Conservation (phyloP, 345 rosid species). For the Rhodamnia rubescens region DNA sequence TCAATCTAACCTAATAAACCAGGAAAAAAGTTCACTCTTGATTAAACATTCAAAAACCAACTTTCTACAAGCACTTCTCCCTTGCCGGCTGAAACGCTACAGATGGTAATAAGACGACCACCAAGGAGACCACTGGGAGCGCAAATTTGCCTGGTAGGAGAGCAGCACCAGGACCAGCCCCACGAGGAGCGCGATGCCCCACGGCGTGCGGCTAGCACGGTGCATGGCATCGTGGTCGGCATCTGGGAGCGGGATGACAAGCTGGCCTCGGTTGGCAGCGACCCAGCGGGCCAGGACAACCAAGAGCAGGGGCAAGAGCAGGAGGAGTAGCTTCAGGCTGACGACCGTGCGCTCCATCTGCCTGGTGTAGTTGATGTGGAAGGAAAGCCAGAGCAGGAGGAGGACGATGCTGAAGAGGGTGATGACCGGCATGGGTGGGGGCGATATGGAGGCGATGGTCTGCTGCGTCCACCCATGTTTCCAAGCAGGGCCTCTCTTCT, state of each 20-base stretch:
- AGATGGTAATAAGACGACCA: neutral
- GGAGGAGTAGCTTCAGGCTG: slow-evolving; percentile 40
- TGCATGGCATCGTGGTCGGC: slow-evolving; percentile 9
- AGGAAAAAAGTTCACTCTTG: neutral
- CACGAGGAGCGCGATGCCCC: slow-evolving; percentile 45
- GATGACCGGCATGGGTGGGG: slow-evolving; percentile 54
- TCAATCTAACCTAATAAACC: neutral
- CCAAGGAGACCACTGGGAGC: slow-evolving; percentile 52
- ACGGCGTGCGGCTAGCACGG: slow-evolving; percentile 31
- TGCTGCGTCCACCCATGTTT: slow-evolving; percentile 52
- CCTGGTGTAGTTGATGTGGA: slow-evolving; percentile 35
- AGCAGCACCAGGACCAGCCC: slow-evolving; percentile 44
- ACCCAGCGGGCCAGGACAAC: slow-evolving; percentile 24
- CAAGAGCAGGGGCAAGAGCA: slow-evolving; percentile 51
- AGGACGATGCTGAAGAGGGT: slow-evolving; percentile 40
- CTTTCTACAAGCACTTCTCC: neutral
- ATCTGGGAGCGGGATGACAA: slow-evolving; percentile 14
- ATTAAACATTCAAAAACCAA: neutral
- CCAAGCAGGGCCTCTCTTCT: slow-evolving; percentile 61
- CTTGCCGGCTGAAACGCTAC: neutral
- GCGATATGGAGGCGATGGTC: slow-evolving; percentile 34
- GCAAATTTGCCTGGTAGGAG: slow-evolving; percentile 51
- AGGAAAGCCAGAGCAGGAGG: slow-evolving; percentile 35
- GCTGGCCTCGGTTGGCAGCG: slow-evolving; percentile 11
- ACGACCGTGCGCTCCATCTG: slow-evolving; percentile 29